Evolutionary conservation across 1,284 basidiomycete species (phyloP).

Genomic region (Moesziomyces sp.): DNA sequence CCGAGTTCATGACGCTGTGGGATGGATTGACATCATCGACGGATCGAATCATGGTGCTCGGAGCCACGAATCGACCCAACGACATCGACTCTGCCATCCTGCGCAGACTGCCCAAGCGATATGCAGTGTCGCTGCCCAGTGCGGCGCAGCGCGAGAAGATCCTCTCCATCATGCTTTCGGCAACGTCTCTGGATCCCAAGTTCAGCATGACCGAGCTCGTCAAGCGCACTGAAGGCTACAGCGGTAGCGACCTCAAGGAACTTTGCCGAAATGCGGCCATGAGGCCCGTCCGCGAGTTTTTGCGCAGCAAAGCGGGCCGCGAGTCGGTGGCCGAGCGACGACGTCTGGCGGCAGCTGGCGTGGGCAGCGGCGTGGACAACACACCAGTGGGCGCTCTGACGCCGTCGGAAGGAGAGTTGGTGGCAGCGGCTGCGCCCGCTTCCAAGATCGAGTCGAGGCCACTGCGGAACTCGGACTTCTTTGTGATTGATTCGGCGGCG

Average conservation of each 20-base stretch:
- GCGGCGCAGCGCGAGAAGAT: conserved; percentile 86
- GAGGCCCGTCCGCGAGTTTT: conserved; percentile 66
- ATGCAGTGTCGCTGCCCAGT: conserved; percentile 86
- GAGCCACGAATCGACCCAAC: conserved; percentile 92
- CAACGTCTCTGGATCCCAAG: conserved; percentile 72
- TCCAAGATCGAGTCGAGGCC: conserved; percentile 55
- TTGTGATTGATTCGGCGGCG: conserved; percentile 54
- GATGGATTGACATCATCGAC: conserved; percentile 89
- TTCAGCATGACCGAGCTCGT: conserved; percentile 80
- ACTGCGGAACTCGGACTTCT: conserved; percentile 63
- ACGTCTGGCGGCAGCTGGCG: conserved; percentile 27
- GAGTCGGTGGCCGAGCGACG: conserved; percentile 46
- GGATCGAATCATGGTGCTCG: conserved; percentile 87
- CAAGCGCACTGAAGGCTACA: conserved; percentile 79
- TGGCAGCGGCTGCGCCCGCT: conserved; percentile 19
- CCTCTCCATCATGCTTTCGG: conserved; percentile 77
- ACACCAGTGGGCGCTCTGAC: conserved; percentile 36
- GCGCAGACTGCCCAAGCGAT: conserved; percentile 97
- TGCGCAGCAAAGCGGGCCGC: conserved; percentile 58
- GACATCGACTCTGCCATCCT: conserved; percentile 97
- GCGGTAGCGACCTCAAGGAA: conserved; percentile 92
- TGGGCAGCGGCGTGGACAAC: conserved; percentile 10
- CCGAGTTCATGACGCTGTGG: conserved; percentile 99
- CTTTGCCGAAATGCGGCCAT: conserved; percentile 80
- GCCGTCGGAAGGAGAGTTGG: conserved; percentile 25